Conservation (phyloP, 768 basidiomycete genomes). For the Pulveroboletus sp. region DNA sequence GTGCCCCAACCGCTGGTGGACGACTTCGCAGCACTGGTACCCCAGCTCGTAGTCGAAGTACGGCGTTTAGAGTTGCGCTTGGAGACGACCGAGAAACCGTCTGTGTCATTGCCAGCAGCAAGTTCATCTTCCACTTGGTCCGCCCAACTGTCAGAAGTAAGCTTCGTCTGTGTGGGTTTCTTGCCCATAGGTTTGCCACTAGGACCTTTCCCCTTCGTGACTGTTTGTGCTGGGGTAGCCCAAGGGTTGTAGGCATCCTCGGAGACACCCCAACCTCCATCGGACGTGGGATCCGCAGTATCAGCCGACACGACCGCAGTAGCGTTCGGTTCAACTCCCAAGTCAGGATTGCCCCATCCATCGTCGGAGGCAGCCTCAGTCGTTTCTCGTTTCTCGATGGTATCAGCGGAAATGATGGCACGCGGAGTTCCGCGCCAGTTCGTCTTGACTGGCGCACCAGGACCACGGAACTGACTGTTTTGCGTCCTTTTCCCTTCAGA, state of each 20-base stretch:
- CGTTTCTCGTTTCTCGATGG: conserved; percentile 23
- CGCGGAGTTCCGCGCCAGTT: conserved; percentile 29
- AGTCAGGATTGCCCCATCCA: conserved; percentile 21
- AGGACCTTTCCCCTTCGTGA: conserved; percentile 1
- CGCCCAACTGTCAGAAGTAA: conserved; percentile 20
- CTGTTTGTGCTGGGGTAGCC: conserved; percentile 3
- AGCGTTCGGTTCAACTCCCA: conserved; percentile 9
- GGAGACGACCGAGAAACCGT: not conserved
- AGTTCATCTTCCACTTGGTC: conserved; percentile 24
- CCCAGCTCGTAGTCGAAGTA: conserved; percentile 9
- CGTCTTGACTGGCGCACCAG: conserved; percentile 29
- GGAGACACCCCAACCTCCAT: conserved; percentile 21
- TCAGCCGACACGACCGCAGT: not conserved
- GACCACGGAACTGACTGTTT: conserved; percentile 23
- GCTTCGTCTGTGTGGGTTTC: conserved; percentile 8
- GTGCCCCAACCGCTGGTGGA: conserved; percentile 27
- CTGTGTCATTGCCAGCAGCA: not conserved
- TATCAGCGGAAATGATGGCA: conserved; percentile 21
- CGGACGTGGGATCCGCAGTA: conserved; percentile 12
- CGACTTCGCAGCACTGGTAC: conserved; percentile 8
- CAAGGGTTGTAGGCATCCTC: conserved; percentile 22
- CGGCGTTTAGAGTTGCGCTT: conserved; percentile 16
- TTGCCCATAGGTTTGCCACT: conserved; percentile 1
- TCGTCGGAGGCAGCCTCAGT: conserved; percentile 3
- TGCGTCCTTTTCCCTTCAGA: conserved; percentile 1